Percentiles rank a stretch among this genome's conserved stretches.
phyloP scores from a whole-genome alignment of 2,329 filamentous ascomycete species.

The Nigrospora sphaerica region DNA sequence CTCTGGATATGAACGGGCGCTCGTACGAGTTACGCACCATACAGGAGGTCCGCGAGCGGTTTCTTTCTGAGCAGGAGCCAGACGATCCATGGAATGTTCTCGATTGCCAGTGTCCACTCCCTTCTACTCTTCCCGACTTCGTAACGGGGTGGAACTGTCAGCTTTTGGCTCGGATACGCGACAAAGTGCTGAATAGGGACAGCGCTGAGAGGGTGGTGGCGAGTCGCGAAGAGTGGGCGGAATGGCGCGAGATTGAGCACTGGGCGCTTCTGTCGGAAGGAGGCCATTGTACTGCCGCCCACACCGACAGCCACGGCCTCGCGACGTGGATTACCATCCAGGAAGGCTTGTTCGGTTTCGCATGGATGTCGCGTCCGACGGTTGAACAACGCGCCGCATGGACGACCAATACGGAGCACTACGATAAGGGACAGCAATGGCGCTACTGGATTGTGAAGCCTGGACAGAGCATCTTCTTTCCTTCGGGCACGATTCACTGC shows the following conservation, averaged over 20 bases:
- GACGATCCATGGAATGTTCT: too few relatives aligned
- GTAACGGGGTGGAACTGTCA: too few relatives aligned
- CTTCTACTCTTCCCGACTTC: too few relatives aligned
- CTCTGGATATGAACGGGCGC: too few relatives aligned
- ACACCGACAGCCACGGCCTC: slow-evolving; percentile 25
- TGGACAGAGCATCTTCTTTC: slow-evolving; percentile 26
- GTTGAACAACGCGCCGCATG: slow-evolving; percentile 15
- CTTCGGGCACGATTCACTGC: slow-evolving; percentile 25
- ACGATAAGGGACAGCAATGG: slow-evolving; percentile 19
- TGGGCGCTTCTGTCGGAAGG: slow-evolving; percentile 25
- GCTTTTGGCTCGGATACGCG: too few relatives aligned
- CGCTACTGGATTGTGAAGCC: slow-evolving; percentile 22
- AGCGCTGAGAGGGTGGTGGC: slow-evolving; percentile 7
- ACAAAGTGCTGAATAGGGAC: too few relatives aligned
- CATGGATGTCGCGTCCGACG: slow-evolving; percentile 22
- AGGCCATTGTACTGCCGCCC: slow-evolving; percentile 24
- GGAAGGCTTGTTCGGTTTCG: slow-evolving; percentile 16
- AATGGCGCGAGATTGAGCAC: slow-evolving; percentile 24
- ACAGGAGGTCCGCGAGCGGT: too few relatives aligned
- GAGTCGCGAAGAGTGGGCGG: slow-evolving; percentile 19
- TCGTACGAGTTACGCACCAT: too few relatives aligned
- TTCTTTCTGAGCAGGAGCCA: too few relatives aligned
- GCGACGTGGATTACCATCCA: slow-evolving; percentile 26
- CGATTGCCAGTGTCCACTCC: too few relatives aligned
- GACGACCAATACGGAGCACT: slow-evolving; percentile 10